Conservation (phyloP, 169 alveolate genomes). For the Cryptosporidium viatorum region DNA sequence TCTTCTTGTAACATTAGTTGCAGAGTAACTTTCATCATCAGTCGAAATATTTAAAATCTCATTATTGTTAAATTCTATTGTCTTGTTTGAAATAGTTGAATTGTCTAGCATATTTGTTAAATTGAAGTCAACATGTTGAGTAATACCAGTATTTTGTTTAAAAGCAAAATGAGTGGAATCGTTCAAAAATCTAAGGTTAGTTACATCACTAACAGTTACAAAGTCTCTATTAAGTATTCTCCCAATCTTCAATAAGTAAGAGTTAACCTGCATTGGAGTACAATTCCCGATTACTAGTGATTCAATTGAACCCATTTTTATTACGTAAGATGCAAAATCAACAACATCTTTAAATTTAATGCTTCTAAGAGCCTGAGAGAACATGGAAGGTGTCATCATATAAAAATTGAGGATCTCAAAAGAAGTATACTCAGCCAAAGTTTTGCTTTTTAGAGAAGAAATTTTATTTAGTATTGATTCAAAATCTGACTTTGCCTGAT, state of each 20-base stretch:
- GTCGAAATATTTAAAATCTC: not conserved
- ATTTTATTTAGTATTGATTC: slow-evolving; percentile 7
- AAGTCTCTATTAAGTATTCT: slow-evolving; percentile 17
- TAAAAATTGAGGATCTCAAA: slow-evolving; percentile 35
- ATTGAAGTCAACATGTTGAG: too few relatives aligned
- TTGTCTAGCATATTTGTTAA: too few relatives aligned
- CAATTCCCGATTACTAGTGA: slow-evolving; percentile 44
- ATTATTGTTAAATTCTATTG: not conserved
- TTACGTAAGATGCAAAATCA: slow-evolving; percentile 13
- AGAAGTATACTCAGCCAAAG: slow-evolving; percentile 19
- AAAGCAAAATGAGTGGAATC: not conserved
- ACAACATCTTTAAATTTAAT: slow-evolving; percentile 30
- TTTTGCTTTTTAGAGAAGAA: not conserved
- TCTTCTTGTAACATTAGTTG: not conserved
- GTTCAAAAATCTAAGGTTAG: not conserved
- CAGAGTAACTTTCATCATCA: not conserved
- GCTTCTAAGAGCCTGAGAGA: slow-evolving; percentile 12
- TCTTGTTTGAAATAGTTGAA: not conserved
- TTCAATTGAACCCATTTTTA: slow-evolving; percentile 26
- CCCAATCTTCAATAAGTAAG: slow-evolving; percentile 17
- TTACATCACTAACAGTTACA: not conserved
- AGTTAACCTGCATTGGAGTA: slow-evolving; percentile 67
- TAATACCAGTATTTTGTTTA: too few relatives aligned
- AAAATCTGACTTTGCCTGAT: slow-evolving; percentile 39
- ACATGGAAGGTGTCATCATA: slow-evolving; percentile 13